Percentiles rank a stretch among this genome's conserved stretches.
Conservation (phyloP, 2,329 filamentous ascomycete species). For the Pseudonectria buxi region DNA sequence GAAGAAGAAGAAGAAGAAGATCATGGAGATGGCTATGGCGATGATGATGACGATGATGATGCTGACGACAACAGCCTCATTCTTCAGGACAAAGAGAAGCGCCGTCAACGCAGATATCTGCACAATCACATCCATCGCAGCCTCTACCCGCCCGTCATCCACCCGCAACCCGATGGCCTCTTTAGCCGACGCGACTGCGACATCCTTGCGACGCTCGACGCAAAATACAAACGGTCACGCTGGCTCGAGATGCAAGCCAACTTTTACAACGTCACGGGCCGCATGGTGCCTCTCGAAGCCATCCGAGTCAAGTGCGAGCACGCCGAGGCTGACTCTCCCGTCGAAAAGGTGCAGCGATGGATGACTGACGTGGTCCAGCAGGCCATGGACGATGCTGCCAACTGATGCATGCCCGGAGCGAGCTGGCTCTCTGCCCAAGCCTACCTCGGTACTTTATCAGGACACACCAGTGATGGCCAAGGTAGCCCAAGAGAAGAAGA, state of each 20-base stretch:
- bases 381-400: neutral
- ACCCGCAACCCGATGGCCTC: conserved; percentile 16
- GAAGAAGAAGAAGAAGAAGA: no score
- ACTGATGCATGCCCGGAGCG: no score
- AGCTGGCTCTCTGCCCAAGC: no score
- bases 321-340: conserved; percentile 12
- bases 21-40: conserved; percentile 8
- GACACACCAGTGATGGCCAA: no score
- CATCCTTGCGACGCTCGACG: conserved; percentile 30
- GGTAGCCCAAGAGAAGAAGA: no score
- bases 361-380: conserved; percentile 1
- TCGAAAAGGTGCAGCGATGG: conserved; percentile 1
- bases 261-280: conserved; percentile 37
- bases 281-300: conserved; percentile 32
- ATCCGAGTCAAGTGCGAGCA: conserved; percentile 29
- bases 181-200: conserved; percentile 26
- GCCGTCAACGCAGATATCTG: conserved; percentile 25
- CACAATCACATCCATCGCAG: conserved; percentile 22
- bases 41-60: conserved; percentile 1
- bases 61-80: no score
- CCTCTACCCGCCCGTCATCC: conserved; percentile 23
- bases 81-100: conserved; percentile 9
- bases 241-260: conserved; percentile 39
- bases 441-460: no score
- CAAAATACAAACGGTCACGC: conserved; percentile 24